Percentiles rank a stretch among this genome's conserved stretches.
These are phyloP conservation scores for Trypanosoma brucei DNA, from an alignment of 208 protist genomes.

Conservation along the genomic window DNA sequence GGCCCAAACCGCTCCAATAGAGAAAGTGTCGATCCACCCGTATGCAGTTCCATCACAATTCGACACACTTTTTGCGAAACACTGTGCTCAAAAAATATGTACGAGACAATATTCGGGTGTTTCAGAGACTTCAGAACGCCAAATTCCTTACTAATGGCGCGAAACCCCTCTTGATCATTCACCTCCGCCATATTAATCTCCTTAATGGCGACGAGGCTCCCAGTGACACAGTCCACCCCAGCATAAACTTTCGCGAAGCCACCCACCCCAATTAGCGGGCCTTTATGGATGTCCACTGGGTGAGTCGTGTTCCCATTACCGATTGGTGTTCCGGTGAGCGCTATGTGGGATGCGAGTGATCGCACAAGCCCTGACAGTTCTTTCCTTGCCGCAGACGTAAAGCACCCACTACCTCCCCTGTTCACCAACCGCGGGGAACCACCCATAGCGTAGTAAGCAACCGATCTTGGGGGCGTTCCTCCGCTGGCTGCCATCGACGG, in stretches of 20 bases:
- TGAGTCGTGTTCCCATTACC: constrained; percentile 57
- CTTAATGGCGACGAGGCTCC: constrained; percentile 86
- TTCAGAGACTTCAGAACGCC: constrained; percentile 71
- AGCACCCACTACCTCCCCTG: background rate
- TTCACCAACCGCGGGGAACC: constrained; percentile 5
- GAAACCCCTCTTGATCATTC: constrained; percentile 61
- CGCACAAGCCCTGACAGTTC: constrained; percentile 49
- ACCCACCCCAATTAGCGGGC: constrained; percentile 69
- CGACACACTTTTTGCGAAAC: constrained; percentile 80
- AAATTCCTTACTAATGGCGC: constrained; percentile 82
- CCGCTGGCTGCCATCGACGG: background rate
- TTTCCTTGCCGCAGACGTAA: constrained; percentile 26
- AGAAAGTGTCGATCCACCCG: constrained; percentile 76
- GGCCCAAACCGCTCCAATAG: constrained; percentile 79
- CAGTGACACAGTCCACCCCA: constrained; percentile 75
- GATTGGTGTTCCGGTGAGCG: constrained; percentile 58
- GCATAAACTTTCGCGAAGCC: constrained; percentile 85
- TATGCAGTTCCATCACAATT: constrained; percentile 87
- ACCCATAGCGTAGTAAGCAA: constrained; percentile 17
- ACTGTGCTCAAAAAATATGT: constrained; percentile 86
- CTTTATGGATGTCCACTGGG: constrained; percentile 65
- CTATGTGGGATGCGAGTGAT: constrained; percentile 48
- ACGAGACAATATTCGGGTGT: constrained; percentile 87
- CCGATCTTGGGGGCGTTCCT: constrained; percentile 1
- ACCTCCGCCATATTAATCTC: constrained; percentile 80